Evolutionary conservation across 805 yeast genomes (phyloP).

Genomic region (Yamadazyma scolyti): DNA sequence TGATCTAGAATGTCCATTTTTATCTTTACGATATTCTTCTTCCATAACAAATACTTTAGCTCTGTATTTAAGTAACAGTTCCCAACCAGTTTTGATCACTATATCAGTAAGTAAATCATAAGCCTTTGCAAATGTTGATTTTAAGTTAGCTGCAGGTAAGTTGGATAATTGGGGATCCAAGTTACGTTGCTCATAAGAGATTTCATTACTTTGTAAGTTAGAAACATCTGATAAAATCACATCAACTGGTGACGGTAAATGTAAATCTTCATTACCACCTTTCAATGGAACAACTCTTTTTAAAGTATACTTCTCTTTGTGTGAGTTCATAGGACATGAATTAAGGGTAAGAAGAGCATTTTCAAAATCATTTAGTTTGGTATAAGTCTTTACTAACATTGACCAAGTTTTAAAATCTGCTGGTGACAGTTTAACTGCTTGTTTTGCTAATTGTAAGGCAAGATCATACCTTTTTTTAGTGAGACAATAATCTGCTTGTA

Average conservation of each 20-base stretch:
- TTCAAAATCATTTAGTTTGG: conserved; percentile 62
- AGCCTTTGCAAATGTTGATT: conserved; percentile 44
- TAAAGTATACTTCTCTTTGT: conserved; percentile 61
- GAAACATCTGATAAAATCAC: conserved; percentile 69
- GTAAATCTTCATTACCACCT: conserved; percentile 50
- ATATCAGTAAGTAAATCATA: conserved; percentile 44
- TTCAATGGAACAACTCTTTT: conserved; percentile 56
- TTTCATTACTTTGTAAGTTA: conserved; percentile 60
- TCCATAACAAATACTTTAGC: conserved; percentile 48
- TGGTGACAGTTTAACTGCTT: conserved; percentile 69
- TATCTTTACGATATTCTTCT: conserved; percentile 43
- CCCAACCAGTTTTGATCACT: conserved; percentile 45
- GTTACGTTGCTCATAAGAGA: conserved; percentile 60
- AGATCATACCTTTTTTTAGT: conserved; percentile 51
- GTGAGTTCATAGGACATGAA: conserved; percentile 78
- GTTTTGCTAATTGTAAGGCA: conserved; percentile 56
- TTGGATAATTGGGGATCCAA: conserved; percentile 60
- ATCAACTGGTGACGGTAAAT: conserved; percentile 73
- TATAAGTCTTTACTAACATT: conserved; percentile 58
- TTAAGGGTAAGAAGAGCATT: conserved; percentile 69
- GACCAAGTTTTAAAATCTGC: conserved; percentile 77
- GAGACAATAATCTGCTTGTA: conserved; percentile 57
- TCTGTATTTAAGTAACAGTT: conserved; percentile 39
- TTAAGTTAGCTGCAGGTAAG: conserved; percentile 67
- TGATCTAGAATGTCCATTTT: too few relatives aligned